Evolutionary conservation across 176 grass and related monocot genomes (phyloP).

Genomic region (Bromus sterilis): DNA sequence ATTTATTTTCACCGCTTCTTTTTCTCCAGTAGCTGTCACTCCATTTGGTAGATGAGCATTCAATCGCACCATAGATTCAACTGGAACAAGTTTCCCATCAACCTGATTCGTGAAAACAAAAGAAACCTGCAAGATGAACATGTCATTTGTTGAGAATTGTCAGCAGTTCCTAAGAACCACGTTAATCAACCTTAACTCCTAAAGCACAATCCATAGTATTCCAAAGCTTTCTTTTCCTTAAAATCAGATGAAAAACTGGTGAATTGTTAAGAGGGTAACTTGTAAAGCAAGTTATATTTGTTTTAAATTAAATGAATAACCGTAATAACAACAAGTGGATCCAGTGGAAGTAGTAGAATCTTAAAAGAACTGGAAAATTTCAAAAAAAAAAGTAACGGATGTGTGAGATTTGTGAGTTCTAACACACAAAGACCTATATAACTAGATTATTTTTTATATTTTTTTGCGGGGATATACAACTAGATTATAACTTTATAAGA

Average conservation of each 20-base stretch:
- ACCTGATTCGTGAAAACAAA: constrained; percentile 99
- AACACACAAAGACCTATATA: background rate
- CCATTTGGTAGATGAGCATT: constrained; percentile 29
- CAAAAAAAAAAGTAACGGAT: background rate
- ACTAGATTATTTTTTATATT: too few relatives aligned
- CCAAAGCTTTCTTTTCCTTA: background rate
- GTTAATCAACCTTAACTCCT: constrained; percentile 1
- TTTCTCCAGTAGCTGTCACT: background rate
- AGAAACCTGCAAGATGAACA: constrained; percentile 64
- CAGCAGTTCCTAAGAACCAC: background rate
- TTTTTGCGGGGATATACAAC: too few relatives aligned
- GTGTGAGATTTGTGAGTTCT: background rate
- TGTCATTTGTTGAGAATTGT: constrained; percentile 8
- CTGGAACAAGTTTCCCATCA: constrained; percentile 88
- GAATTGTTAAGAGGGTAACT: background rate
- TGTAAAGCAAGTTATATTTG: background rate
- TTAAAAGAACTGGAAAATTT: background rate
- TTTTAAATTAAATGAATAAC: constrained; percentile 7
- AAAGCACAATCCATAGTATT: background rate
- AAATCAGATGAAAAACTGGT: background rate
- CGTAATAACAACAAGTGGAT: constrained; percentile 8
- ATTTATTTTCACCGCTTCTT: constrained; percentile 11
- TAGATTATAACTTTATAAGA: background rate
- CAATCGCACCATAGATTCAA: constrained; percentile 60
- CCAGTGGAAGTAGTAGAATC: background rate